Evolutionary conservation across 2,329 filamentous ascomycete species (phyloP), one percentile per base, ranked within the genome.

Genomic region (Trichoderma sp.): DNA sequence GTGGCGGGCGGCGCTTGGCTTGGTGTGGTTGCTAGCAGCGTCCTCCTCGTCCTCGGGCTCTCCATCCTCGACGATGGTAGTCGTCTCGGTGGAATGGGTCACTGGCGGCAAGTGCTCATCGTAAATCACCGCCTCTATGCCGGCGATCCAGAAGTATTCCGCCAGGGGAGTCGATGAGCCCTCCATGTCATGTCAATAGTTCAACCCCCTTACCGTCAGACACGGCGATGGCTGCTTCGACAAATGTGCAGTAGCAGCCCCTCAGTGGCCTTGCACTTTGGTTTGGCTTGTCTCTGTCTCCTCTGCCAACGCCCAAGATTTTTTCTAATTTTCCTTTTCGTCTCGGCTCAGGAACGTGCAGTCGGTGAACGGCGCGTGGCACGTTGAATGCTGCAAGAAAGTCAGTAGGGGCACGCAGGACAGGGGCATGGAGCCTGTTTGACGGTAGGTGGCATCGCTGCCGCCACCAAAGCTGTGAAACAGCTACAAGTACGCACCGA

Each of bases 101-200:
- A 69, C 69, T 35, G 79, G 78, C 68, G 83, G 84, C 69, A 84
- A 84, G 80, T 85, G 82, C 79, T 93, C 91, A 77, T 90, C 88
- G 85, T 93, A 93, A 75, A 89, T 88, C 79, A 93, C 88, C 77
- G 90, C 89, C 83, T 93, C 91, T 84, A 93, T 88, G 80, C 92
- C 92, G 79, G 92, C 92, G 82, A 93, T 93, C 92, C 92, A 93
- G 84, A 93, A 93, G 85, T 93, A 93, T 83, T 93, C 92, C 84
- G 92, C 92, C 83, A 93, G 87, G 81, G 92, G 92, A 78, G 88
- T 88, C 78, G 91, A 91, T 76, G 90, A 87, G 85, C 84, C 86
- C 82, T 91, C 89, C 89, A 91, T 91, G 85, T 85, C 88, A 86
- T 85, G 83, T 84, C 84, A 85, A 45, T 81, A 79, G 79, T 79